Percentiles rank a stretch among this genome's conserved stretches.
Evolutionary conservation across 2,329 filamentous ascomycete species (phyloP).

Genomic region (Diplodia seriata): DNA sequence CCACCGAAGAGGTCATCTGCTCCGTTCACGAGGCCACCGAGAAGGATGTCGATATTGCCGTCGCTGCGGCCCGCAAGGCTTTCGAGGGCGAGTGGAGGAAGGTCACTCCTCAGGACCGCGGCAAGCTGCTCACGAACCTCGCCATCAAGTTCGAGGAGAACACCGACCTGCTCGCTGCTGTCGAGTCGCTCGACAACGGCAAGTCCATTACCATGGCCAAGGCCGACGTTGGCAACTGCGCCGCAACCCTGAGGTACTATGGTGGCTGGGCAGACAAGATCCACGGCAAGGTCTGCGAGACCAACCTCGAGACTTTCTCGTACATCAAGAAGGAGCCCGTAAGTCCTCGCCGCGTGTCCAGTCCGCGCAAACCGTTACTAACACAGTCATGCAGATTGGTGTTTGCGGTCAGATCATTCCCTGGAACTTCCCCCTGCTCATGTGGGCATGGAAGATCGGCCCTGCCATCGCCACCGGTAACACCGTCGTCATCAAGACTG

Average conservation of each 20-base stretch:
- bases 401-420: constrained; percentile 89
- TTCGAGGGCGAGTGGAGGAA: constrained; percentile 77
- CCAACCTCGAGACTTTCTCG: constrained; percentile 78
- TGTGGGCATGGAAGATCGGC: constrained; percentile 83
- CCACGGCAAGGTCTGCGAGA: constrained; percentile 84
- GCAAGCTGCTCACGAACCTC: constrained; percentile 74
- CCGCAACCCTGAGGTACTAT: constrained; percentile 81
- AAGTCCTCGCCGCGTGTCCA: constrained; percentile 37
- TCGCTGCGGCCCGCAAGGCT: constrained; percentile 83
- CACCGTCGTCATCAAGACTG: constrained; percentile 75
- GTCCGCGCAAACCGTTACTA: constrained; percentile 32
- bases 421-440: constrained; percentile 86
- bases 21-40: constrained; percentile 84
- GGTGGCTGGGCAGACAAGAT: constrained; percentile 94
- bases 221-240: constrained; percentile 73
- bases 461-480: constrained; percentile 76
- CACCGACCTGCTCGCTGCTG: constrained; percentile 74
- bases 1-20: constrained; percentile 83
- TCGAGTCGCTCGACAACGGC: constrained; percentile 89
- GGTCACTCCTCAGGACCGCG: constrained; percentile 73
- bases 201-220: constrained; percentile 80
- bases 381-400: constrained; percentile 61
- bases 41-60: constrained; percentile 83
- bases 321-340: constrained; percentile 82
- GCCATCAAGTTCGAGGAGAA: constrained; percentile 83